Conservation (phyloP, 202 grass and related monocot genomes). For the Panicum virgatum region DNA sequence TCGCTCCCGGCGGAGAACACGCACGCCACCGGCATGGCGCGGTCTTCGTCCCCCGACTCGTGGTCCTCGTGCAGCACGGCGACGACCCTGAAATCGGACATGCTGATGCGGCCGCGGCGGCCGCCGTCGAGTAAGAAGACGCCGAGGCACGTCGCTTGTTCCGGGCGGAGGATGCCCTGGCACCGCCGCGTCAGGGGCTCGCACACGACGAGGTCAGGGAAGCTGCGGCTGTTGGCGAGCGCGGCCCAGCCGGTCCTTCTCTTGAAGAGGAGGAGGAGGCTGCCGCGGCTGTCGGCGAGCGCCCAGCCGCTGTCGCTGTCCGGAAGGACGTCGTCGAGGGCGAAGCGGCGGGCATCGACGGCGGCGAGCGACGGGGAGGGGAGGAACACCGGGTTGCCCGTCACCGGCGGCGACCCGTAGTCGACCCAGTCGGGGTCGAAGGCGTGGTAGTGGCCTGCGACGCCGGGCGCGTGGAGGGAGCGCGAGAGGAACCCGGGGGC, state of each 20-base stretch:
- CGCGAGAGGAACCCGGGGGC: neutral
- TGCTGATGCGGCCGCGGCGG: neutral
- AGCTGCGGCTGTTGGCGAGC: neutral
- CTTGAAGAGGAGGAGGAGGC: slow-evolving; percentile 23
- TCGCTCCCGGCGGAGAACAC: slow-evolving; percentile 17
- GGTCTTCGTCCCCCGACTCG: neutral
- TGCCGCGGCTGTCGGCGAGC: slow-evolving; percentile 30
- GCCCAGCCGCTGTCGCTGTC: neutral
- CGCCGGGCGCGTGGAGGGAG: neutral
- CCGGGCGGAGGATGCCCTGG: slow-evolving; percentile 24
- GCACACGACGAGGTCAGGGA: slow-evolving; percentile 29
- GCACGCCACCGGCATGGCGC: neutral
- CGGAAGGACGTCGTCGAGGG: slow-evolving; percentile 30
- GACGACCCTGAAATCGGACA: slow-evolving; percentile 38
- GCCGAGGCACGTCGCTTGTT: neutral
- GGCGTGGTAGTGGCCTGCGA: slow-evolving; percentile 41
- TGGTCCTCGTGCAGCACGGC: neutral
- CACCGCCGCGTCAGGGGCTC: slow-evolving; percentile 27
- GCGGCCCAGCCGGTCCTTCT: neutral
- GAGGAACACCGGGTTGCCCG: neutral
- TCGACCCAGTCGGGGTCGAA: neutral
- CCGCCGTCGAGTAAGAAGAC: slow-evolving; percentile 10
- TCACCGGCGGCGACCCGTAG: neutral
- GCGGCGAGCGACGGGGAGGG: neutral
- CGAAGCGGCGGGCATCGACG: slow-evolving; percentile 11